Evolutionary conservation across 257 asterid genomes (phyloP), one percentile per base, ranked within the genome.

Genomic region (Solanum ossicruentum): DNA sequence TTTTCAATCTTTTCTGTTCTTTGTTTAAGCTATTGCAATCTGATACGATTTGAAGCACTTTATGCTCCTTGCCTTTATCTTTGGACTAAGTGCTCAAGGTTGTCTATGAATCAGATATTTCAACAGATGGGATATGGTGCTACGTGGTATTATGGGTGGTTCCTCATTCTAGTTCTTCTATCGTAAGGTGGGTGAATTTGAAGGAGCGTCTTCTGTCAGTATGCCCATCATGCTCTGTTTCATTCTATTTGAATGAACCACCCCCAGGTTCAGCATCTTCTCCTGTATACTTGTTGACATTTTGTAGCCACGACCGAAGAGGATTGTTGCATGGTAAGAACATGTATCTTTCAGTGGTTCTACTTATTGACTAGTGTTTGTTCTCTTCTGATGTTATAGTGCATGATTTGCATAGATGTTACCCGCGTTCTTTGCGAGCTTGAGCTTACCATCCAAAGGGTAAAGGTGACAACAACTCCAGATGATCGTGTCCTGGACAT

Each of bases 51-150:
- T 63, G 9, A 0, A 23, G 70, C 41, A 36, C 41, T 63, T 63
- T 23, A 12, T 18, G 10, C 6, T 63, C 41, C 71, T 63, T 26
- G 71, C 41, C 12, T 63, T 2, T 12, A 63, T 26, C 32, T 10
- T 55, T 13, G 55, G 55, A 80, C 84, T 82, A 82, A 63, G 8
- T 52, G 54, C 32, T 9, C 21, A 4, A 13, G 5, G 55, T 63
- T 72, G 32, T 75, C 23, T 78, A 58, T 60, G 67, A 45, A 86
- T 20, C 86, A 95, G 98, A 95, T 92, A 86, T 95, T 88, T 94
- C 98, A n/a, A 95, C 97, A 1, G 97, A 95, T 85, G 97, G 98
- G 54, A 88, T 84, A 89, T 95, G 98, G 99, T 93, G 99, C 90
- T 95, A 90, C 85, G 73, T 95, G 47, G 87, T 94, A 78, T 85